Evolutionary conservation across 139 green algal genomes (phyloP).

Genomic region (Micromonas commoda): DNA sequence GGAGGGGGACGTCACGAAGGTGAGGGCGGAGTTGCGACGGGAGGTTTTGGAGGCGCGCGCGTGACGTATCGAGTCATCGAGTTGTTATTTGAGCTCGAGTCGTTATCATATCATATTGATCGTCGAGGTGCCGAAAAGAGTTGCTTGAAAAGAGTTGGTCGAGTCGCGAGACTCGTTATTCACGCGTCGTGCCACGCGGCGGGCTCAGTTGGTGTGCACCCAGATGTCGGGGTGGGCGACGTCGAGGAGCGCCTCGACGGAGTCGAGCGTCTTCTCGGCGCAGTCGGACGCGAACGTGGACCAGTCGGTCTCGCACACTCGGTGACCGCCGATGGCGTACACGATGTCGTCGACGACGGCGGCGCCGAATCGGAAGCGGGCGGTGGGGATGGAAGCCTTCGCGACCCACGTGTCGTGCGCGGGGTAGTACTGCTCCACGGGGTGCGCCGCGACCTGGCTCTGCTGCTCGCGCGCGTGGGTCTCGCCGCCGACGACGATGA

Average conservation of each 20-base stretch:
- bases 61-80: no score
- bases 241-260: constrained; percentile 23
- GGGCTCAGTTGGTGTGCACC: neutral
- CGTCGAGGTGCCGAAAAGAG: no score
- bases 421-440: constrained; percentile 19
- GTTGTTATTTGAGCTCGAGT: no score
- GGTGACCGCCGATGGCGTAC: constrained; percentile 25
- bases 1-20: no score
- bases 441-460: constrained; percentile 14
- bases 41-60: no score
- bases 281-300: neutral
- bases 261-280: constrained; percentile 5
- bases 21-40: no score
- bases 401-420: constrained; percentile 21
- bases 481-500: constrained; percentile 30
- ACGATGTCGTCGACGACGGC: neutral
- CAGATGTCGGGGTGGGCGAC: neutral
- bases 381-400: constrained; percentile 20
- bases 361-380: constrained; percentile 24
- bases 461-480: constrained; percentile 4
- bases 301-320: constrained; percentile 15
- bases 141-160: no score
- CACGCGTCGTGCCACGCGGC: no score
- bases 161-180: no score
- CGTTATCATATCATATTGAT: no score